Conservation (phyloP, 345 rosid species). For the Linum tenue region DNA sequence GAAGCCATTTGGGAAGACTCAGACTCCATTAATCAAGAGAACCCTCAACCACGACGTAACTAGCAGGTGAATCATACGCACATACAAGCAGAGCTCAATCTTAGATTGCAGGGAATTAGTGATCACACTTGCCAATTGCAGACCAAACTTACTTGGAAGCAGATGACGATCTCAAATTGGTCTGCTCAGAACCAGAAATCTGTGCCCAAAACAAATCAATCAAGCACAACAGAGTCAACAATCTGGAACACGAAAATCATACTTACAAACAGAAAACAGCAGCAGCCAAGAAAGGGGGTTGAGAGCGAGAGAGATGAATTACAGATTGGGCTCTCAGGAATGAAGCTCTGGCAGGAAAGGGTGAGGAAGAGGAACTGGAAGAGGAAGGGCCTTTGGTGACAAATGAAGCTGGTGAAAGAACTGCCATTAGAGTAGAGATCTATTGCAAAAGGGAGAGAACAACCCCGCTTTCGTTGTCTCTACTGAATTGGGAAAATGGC, state of each 20-base stretch:
- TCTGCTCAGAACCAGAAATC: constrained; percentile 28
- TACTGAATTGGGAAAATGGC: not conserved
- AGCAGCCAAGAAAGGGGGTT: not conserved
- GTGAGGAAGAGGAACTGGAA: not conserved
- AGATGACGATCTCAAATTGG: constrained; percentile 23
- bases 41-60: not conserved
- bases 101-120: not conserved
- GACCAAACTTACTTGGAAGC: constrained; percentile 27
- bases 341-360: not conserved
- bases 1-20: not conserved
- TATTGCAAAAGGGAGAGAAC: not conserved
- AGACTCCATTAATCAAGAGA: constrained; percentile 2
- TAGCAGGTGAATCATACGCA: not conserved
- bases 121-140: not conserved
- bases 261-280: not conserved
- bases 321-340: not conserved
- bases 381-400: not conserved
- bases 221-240: not conserved
- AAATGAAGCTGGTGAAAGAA: not conserved
- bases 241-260: constrained; percentile 7
- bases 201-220: constrained; percentile 12
- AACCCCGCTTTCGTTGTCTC: not conserved
- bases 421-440: constrained; percentile 3
- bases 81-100: not conserved
- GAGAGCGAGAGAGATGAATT: not conserved